Conservation (phyloP, 1,139 yeast species). For the Candida dubliniensis region DNA sequence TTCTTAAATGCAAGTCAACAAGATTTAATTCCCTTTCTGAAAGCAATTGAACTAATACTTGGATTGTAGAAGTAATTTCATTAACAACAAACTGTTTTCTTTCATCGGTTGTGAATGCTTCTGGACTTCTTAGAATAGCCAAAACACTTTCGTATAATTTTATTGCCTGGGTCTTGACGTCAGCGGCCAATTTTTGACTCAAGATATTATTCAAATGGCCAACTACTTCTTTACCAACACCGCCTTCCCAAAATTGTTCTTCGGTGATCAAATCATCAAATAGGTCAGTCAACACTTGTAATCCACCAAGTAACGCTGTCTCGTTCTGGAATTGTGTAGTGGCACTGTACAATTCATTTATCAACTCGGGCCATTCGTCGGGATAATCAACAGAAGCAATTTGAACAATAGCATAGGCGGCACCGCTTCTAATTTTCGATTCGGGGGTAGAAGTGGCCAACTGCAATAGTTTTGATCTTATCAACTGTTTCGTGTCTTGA, state of each 20-base stretch:
- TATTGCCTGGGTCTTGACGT: constrained; percentile 50
- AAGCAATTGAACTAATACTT: constrained; percentile 21
- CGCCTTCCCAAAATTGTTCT: constrained; percentile 79
- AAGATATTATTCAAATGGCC: constrained; percentile 48
- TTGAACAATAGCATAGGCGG: constrained; percentile 76
- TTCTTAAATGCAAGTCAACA: constrained; percentile 23
- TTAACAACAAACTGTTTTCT: constrained; percentile 33
- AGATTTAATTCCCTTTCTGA: constrained; percentile 19
- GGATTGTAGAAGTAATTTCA: constrained; percentile 25
- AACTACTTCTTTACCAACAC: constrained; percentile 57
- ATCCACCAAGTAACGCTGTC: constrained; percentile 57
- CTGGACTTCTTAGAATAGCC: constrained; percentile 54
- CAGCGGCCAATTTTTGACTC: constrained; percentile 27
- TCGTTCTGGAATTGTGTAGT: constrained; percentile 32
- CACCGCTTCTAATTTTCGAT: constrained; percentile 65
- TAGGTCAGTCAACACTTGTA: constrained; percentile 71
- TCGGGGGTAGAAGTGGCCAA: constrained; percentile 52
- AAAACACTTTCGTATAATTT: constrained; percentile 55
- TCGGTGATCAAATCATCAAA: constrained; percentile 85
- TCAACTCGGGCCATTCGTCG: constrained; percentile 87
- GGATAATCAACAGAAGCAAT: constrained; percentile 91
- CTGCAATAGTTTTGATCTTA: constrained; percentile 52
- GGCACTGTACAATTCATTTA: constrained; percentile 48
- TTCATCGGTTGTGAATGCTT: constrained; percentile 36
- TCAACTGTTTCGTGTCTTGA: constrained; percentile 48